These are phyloP conservation scores for Talaromyces sp. DNA, from an alignment of 2,329 filamentous ascomycete genomes.

Conservation along the genomic window DNA sequence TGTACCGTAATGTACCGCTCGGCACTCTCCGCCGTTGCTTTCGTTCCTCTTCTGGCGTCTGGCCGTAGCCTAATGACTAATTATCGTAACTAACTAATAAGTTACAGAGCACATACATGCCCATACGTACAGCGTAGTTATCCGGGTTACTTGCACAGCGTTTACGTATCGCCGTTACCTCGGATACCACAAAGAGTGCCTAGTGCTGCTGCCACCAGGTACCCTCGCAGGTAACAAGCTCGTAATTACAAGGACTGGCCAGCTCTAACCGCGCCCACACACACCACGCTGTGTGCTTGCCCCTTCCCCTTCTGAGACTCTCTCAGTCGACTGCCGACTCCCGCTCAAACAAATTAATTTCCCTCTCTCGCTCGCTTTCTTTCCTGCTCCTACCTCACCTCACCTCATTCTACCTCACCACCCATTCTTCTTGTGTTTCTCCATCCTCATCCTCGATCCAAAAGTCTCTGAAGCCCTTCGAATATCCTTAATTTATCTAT, in stretches of 20 bases:
- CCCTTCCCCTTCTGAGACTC: background rate
- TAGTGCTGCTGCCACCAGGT: background rate
- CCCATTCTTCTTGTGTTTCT: constrained; percentile 4
- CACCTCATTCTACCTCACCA: constrained; percentile 20
- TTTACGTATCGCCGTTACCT: constrained; percentile 6
- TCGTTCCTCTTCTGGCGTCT: background rate
- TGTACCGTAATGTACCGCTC: background rate
- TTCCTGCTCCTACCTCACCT: constrained; percentile 18
- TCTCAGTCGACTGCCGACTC: constrained; percentile 13
- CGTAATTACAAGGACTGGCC: background rate
- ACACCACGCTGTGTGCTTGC: background rate
- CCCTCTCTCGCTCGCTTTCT: constrained; percentile 8
- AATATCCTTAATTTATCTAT: constrained; percentile 21
- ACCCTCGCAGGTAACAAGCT: background rate
- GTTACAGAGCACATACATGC: background rate
- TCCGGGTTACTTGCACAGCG: no score
- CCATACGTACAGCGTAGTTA: background rate
- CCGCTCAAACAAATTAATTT: constrained; percentile 12
- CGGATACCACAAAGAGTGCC: background rate
- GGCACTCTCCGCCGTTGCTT: background rate
- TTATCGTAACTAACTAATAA: background rate
- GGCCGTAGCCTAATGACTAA: background rate
- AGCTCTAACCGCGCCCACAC: background rate
- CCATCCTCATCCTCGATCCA: constrained; percentile 17
- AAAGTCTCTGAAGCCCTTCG: constrained; percentile 22